These are phyloP conservation scores for Candida insectalens DNA, from an alignment of 805 yeast genomes.

Conservation along the genomic window DNA sequence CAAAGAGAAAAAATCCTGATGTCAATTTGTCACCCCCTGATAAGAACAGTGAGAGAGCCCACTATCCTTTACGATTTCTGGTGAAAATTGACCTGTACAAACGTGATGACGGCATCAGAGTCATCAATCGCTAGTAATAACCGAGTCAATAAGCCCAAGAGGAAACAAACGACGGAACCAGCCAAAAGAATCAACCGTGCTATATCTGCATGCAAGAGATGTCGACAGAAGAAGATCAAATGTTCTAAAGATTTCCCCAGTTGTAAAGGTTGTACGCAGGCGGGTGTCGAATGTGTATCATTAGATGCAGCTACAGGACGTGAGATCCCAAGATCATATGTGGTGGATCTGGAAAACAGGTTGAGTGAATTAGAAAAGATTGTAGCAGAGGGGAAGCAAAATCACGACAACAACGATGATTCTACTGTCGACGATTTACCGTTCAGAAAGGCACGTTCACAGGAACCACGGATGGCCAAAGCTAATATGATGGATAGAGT, in stretches of 20 bases:
- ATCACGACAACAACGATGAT: constrained; percentile 21
- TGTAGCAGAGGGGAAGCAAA: constrained; percentile 32
- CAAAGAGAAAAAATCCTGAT: too few species aligned
- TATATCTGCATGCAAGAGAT: constrained; percentile 79
- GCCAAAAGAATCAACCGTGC: constrained; percentile 44
- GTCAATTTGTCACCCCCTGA: too few species aligned
- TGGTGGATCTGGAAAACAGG: constrained; percentile 60
- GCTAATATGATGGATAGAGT: constrained; percentile 15
- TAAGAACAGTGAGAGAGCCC: too few species aligned
- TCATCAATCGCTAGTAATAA: too few species aligned
- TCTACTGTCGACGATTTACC: neutral
- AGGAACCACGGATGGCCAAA: neutral
- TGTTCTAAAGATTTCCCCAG: constrained; percentile 64
- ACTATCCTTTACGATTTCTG: too few species aligned
- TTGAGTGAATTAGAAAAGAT: constrained; percentile 46
- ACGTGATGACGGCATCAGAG: too few species aligned
- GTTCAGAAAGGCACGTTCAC: neutral
- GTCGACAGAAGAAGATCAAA: constrained; percentile 56
- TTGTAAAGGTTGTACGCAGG: constrained; percentile 53
- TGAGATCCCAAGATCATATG: constrained; percentile 73
- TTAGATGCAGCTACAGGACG: constrained; percentile 84
- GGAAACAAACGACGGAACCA: neutral
- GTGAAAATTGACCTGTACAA: too few species aligned
- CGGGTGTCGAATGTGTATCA: constrained; percentile 69
- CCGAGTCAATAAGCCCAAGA: too few species aligned